Percentiles rank a stretch among this genome's conserved stretches.
Evolutionary conservation across 345 rosid genomes (phyloP).

Genomic region (Cardamine occulta): DNA sequence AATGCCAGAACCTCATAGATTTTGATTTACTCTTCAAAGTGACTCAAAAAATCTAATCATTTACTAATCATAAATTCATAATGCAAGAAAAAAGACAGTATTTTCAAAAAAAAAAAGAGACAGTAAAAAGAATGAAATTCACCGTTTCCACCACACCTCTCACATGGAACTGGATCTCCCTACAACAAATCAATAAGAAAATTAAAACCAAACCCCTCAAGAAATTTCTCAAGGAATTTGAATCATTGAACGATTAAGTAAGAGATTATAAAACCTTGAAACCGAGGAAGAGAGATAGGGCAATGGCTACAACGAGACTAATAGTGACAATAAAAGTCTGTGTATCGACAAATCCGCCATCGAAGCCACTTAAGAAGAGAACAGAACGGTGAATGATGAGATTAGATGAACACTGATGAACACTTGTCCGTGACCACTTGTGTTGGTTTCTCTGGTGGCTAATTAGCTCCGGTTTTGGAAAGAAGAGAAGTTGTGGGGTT

Average conservation of each 20-base stretch:
- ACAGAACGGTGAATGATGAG: conserved; percentile 56
- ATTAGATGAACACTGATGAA: conserved; percentile 43
- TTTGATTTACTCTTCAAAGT: not conserved
- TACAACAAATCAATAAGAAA: conserved; percentile 40
- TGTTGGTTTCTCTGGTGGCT: conserved; percentile 31
- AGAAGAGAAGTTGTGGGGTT: conserved; percentile 32
- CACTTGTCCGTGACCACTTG: conserved; percentile 35
- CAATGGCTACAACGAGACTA: conserved; percentile 85
- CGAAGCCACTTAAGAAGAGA: conserved; percentile 57
- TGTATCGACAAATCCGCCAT: conserved; percentile 60
- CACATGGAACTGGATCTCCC: conserved; percentile 97
- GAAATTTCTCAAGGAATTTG: not conserved
- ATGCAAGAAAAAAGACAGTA: not conserved
- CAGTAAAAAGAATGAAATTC: not conserved
- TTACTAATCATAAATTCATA: not conserved
- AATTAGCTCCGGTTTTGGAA: not conserved
- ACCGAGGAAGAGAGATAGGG: conserved; percentile 79
- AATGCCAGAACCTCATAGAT: not conserved
- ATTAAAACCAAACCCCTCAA: not conserved
- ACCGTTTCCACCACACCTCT: conserved; percentile 94
- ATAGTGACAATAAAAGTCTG: conserved; percentile 71
- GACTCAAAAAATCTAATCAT: not conserved
- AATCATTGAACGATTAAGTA: not conserved
- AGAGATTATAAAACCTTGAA: conserved; percentile 55
- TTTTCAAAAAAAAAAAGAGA: not conserved